These are phyloP conservation scores for Microbotryum saponariae DNA, from an alignment of 1,284 basidiomycete species.

Conservation along the genomic window DNA sequence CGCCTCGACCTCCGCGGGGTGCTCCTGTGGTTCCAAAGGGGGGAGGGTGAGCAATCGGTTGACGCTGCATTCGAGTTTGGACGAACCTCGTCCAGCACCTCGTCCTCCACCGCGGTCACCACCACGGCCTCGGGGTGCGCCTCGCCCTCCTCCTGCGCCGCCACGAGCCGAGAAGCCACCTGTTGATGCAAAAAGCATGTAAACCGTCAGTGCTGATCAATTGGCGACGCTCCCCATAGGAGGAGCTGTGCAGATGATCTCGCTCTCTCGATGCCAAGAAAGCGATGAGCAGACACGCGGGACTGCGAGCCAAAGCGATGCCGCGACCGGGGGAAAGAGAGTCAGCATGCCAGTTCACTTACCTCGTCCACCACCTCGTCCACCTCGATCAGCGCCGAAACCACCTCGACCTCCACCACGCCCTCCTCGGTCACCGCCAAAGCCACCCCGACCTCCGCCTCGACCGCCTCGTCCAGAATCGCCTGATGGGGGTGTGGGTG, in stretches of 20 bases:
- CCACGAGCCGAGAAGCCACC: constrained; percentile 23
- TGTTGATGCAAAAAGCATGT: not conserved
- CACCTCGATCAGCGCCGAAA: constrained; percentile 47
- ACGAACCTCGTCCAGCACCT: constrained; percentile 28
- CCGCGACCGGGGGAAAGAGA: not conserved
- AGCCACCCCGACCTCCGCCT: constrained; percentile 39
- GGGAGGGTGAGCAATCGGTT: not conserved
- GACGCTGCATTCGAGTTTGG: not conserved
- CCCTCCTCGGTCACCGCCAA: constrained; percentile 46
- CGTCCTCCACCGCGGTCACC: constrained; percentile 15
- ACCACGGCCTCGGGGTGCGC: constrained; percentile 30
- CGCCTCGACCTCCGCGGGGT: constrained; percentile 35
- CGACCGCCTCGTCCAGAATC: not conserved
- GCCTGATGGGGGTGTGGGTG: too few relatives aligned
- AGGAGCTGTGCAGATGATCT: not conserved
- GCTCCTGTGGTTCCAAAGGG: too few relatives aligned
- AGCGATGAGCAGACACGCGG: not conserved
- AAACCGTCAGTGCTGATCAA: too few relatives aligned
- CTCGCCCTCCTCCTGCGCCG: constrained; percentile 48
- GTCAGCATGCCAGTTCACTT: constrained; percentile 39
- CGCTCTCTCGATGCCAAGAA: not conserved
- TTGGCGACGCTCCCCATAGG: too few relatives aligned
- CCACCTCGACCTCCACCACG: constrained; percentile 42
- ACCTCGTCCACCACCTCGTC: constrained; percentile 48
- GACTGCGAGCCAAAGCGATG: not conserved